Evolutionary conservation across 2,329 filamentous ascomycete genomes (phyloP).

Genomic region (Fonsecaea nubica): DNA sequence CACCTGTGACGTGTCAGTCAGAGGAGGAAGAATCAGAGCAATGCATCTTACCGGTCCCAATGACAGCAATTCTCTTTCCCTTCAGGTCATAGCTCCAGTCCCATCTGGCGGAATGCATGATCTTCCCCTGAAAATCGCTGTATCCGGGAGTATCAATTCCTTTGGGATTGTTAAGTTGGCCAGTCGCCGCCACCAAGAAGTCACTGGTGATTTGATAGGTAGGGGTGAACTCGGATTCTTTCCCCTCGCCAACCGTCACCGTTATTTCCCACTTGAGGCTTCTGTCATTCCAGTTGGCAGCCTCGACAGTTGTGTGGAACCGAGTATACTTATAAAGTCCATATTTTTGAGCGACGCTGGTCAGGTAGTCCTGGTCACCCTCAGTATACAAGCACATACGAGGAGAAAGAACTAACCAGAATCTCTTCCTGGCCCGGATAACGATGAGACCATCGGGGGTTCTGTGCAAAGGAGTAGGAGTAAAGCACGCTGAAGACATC

Average conservation of each 20-base stretch:
- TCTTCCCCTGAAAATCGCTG: slow-evolving; percentile 41
- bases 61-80: slow-evolving; percentile 62
- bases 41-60: slow-evolving; percentile 59
- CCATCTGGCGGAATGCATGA: slow-evolving; percentile 45
- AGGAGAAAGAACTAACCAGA: slow-evolving; percentile 46
- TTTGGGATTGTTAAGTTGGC: slow-evolving; percentile 63
- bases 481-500: slow-evolving; percentile 63
- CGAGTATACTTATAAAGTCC: slow-evolving; percentile 62
- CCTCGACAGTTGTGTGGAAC: slow-evolving; percentile 63
- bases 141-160: slow-evolving; percentile 42
- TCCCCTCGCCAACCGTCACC: slow-evolving; percentile 58
- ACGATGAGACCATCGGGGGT: slow-evolving; percentile 63
- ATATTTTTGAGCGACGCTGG: slow-evolving; percentile 41
- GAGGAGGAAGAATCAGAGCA: not conserved
- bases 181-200: slow-evolving; percentile 64
- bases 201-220: slow-evolving; percentile 62
- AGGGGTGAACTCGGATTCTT: slow-evolving; percentile 62
- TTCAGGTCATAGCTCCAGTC: slow-evolving; percentile 60
- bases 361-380: slow-evolving; percentile 56
- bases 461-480: slow-evolving; percentile 66
- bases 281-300: slow-evolving; percentile 63
- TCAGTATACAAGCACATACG: slow-evolving; percentile 8
- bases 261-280: slow-evolving; percentile 60
- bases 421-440: slow-evolving; percentile 68
- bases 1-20: slow-evolving; percentile 50